phyloP scores from a whole-genome alignment of 2,329 filamentous ascomycete species.

The Pseudogymnoascus sp. region DNA sequence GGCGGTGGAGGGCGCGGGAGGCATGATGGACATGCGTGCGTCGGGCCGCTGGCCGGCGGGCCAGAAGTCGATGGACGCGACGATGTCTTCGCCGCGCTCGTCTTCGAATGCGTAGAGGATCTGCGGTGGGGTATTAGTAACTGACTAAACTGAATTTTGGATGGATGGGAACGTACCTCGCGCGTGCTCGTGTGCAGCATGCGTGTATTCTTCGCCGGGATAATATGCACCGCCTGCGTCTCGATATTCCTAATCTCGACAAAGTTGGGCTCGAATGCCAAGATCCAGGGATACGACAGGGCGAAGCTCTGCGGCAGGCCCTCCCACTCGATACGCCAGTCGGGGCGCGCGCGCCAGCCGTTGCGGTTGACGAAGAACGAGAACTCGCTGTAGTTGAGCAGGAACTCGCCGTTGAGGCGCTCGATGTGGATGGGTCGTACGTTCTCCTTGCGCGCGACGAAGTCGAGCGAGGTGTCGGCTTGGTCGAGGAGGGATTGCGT shows the following conservation, averaged over 20 bases:
- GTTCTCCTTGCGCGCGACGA: slow-evolving; percentile 87
- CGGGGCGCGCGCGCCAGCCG: slow-evolving; percentile 89
- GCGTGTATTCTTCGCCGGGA: slow-evolving; percentile 91
- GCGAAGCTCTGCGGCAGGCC: slow-evolving; percentile 87
- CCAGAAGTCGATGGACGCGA: slow-evolving; percentile 97
- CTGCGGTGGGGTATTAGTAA: slow-evolving; percentile 41
- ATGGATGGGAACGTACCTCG: slow-evolving; percentile 58
- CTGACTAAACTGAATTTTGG: slow-evolving; percentile 1
- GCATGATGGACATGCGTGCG: slow-evolving; percentile 13
- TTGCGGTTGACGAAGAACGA: slow-evolving; percentile 97
- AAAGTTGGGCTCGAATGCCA: slow-evolving; percentile 95
- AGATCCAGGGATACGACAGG: slow-evolving; percentile 90
- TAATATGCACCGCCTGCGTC: slow-evolving; percentile 87
- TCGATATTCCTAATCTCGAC: slow-evolving; percentile 96
- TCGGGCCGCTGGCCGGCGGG: slow-evolving; percentile 28
- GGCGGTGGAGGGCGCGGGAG: not conserved
- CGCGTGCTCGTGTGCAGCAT: slow-evolving; percentile 96
- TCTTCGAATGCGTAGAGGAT: slow-evolving; percentile 98
- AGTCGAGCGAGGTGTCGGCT: slow-evolving; percentile 95
- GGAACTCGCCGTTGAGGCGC: slow-evolving; percentile 90
- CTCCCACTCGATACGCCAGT: slow-evolving; percentile 98
- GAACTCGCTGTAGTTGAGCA: slow-evolving; percentile 97
- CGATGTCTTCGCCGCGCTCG: slow-evolving; percentile 84
- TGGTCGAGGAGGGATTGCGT: slow-evolving; percentile 95
- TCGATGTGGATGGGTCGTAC: slow-evolving; percentile 96